These are phyloP conservation scores for Bacterosira constricta DNA, from an alignment of 108 stramenopile genomes.

Conservation along the genomic window DNA sequence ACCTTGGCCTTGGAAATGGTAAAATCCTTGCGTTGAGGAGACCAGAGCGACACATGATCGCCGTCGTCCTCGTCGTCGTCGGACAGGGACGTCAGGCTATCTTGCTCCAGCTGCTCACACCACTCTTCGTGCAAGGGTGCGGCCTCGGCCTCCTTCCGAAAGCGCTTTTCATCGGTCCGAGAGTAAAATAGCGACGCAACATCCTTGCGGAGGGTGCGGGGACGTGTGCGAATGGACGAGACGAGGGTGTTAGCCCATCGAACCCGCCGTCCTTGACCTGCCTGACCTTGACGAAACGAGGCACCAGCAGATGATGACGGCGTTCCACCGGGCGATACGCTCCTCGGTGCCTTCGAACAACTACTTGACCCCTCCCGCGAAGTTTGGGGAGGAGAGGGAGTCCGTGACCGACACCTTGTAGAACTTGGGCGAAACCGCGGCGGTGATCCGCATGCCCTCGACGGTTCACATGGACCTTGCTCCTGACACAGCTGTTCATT, in stretches of 20 bases:
- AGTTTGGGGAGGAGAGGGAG: conserved; percentile 21
- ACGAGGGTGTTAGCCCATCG: conserved; percentile 23
- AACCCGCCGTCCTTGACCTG: conserved; percentile 7
- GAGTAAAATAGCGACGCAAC: conserved; percentile 44
- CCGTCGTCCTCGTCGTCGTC: background rate
- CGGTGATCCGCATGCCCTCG: conserved; percentile 28
- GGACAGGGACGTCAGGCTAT: background rate
- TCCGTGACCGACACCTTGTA: conserved; percentile 15
- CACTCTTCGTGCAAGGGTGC: conserved; percentile 8
- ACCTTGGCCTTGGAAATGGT: conserved; percentile 46
- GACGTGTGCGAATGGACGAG: conserved; percentile 21
- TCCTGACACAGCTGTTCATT: background rate
- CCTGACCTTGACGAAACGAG: background rate
- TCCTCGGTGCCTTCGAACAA: conserved; percentile 22
- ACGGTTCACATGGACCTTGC: background rate
- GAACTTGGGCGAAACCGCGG: conserved; percentile 13
- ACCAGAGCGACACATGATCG: background rate
- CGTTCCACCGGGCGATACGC: conserved; percentile 32
- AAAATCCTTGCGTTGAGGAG: conserved; percentile 16
- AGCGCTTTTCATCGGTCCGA: conserved; percentile 38
- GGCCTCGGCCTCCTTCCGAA: conserved; percentile 36
- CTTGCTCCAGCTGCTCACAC: conserved; percentile 1
- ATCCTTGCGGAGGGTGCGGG: conserved; percentile 30
- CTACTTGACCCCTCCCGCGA: background rate
- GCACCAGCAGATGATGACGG: conserved; percentile 18